Evolutionary conservation across 2,329 filamentous ascomycete genomes (phyloP).

Genomic region (Pleomassaria siparia): DNA sequence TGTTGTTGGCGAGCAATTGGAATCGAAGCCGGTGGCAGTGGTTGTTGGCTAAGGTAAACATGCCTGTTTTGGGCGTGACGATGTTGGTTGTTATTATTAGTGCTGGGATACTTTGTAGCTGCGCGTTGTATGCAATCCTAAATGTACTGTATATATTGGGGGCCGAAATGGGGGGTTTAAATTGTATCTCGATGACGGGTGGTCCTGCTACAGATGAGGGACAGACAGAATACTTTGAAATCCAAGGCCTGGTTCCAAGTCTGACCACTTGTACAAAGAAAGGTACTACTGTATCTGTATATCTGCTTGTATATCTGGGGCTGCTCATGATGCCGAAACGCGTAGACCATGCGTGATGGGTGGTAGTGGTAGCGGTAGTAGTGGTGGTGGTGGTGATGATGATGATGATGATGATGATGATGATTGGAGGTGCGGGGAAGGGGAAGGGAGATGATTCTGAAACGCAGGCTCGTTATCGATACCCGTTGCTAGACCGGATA

Average conservation of each 20-base stretch:
- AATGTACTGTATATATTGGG: not conserved
- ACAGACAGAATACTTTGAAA: too few species aligned
- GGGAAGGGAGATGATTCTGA: slow-evolving; percentile 23
- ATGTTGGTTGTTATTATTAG: not conserved
- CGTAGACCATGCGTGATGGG: slow-evolving; percentile 5
- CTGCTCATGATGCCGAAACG: not conserved
- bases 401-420: too few species aligned
- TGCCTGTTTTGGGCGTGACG: not conserved
- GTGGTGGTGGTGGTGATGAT: too few species aligned
- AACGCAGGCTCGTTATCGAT: slow-evolving; percentile 19
- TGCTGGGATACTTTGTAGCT: slow-evolving; percentile 1
- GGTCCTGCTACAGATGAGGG: too few species aligned
- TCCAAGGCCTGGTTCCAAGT: too few species aligned
- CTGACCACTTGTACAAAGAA: too few species aligned
- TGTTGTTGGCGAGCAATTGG: slow-evolving; percentile 13
- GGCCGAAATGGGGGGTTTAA: not conserved
- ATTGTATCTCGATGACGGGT: too few species aligned
- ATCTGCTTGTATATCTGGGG: too few species aligned
- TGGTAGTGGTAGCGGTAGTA: too few species aligned
- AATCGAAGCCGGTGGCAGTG: slow-evolving; percentile 9
- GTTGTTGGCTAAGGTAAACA: slow-evolving; percentile 1
- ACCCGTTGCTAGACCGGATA: slow-evolving; percentile 15
- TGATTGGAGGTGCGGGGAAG: slow-evolving; percentile 28
- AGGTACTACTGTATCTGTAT: too few species aligned
- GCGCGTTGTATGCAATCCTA: not conserved